Percentiles rank a stretch among this genome's conserved stretches.
Conservation (phyloP, 805 yeast species). For the Wickerhamiella domercqiae region DNA sequence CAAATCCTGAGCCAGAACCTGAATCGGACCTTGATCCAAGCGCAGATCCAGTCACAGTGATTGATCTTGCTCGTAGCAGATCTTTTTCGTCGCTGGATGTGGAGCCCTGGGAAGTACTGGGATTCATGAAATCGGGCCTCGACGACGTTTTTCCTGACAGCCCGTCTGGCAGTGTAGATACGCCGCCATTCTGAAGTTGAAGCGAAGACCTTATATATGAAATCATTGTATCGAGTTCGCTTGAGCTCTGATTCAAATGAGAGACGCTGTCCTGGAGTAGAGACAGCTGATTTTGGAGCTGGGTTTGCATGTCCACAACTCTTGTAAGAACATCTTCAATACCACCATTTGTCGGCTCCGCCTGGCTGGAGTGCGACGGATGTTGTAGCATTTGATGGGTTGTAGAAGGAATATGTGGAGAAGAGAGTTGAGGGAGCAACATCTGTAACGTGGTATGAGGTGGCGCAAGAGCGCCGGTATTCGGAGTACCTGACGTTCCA, state of each 20-base stretch:
- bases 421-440: too few species aligned
- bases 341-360: not conserved
- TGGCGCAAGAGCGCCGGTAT: not conserved
- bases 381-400: too few species aligned
- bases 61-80: not conserved
- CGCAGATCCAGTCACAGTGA: not conserved
- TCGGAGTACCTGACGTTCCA: too few species aligned
- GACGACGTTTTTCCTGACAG: too few species aligned
- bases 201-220: too few species aligned
- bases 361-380: not conserved
- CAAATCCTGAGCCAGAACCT: not conserved
- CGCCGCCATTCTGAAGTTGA: too few species aligned
- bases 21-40: not conserved
- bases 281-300: not conserved
- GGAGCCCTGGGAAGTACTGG: too few species aligned
- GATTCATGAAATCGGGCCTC: too few species aligned
- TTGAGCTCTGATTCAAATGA: slow-evolving; percentile 9
- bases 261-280: slow-evolving; percentile 7
- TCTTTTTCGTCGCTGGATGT: slow-evolving; percentile 3
- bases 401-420: too few species aligned
- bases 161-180: too few species aligned
- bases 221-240: too few species aligned
- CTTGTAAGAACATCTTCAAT: not conserved
- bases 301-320: not conserved
- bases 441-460: not conserved